Conservation (phyloP, 495 filamentous ascomycete genomes). For the Xylaria telfairii region DNA sequence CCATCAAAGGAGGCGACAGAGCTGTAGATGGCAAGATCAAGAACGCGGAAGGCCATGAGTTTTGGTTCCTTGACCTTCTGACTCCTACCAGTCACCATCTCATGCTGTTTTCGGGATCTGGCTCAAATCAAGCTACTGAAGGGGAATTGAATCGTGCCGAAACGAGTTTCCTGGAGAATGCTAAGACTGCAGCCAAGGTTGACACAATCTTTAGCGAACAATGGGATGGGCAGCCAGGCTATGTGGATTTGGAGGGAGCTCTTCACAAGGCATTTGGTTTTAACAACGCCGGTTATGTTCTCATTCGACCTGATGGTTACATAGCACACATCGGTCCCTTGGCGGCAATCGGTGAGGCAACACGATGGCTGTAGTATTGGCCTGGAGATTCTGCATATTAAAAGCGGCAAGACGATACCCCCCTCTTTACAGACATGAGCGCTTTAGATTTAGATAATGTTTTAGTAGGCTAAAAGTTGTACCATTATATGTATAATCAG, state of each 20-base stretch:
- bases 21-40: conserved; percentile 39
- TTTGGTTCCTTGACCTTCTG: conserved; percentile 41
- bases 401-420: conserved; percentile 1
- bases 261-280: conserved; percentile 37
- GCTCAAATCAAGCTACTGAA: conserved; percentile 21
- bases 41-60: conserved; percentile 23
- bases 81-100: conserved; percentile 37
- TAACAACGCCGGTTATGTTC: conserved; percentile 28
- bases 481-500: background rate
- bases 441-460: background rate
- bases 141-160: conserved; percentile 26
- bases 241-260: conserved; percentile 29
- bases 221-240: background rate
- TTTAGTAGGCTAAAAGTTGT: background rate
- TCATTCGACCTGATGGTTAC: conserved; percentile 38
- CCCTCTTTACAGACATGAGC: background rate
- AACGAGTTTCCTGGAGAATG: conserved; percentile 23
- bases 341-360: conserved; percentile 28
- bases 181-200: conserved; percentile 25
- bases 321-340: conserved; percentile 34
- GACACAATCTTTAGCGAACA: conserved; percentile 29
- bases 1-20: conserved; percentile 43
- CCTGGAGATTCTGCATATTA: background rate
- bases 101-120: conserved; percentile 43
- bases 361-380: conserved; percentile 25